Evolutionary conservation across 257 asterid species (phyloP).

Genomic region (Solanum dulcamara): DNA sequence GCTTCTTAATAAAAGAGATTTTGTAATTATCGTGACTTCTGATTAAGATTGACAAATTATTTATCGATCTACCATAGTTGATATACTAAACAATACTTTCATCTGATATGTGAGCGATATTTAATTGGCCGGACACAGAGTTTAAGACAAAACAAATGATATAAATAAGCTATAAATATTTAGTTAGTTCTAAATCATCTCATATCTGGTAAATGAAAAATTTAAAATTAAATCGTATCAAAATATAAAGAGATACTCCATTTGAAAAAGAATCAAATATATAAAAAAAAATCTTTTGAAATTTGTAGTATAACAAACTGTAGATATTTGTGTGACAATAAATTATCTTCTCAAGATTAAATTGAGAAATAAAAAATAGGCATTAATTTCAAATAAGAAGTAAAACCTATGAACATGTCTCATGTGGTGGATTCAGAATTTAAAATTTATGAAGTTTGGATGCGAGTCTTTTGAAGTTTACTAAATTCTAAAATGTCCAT

Average conservation of each 20-base stretch:
- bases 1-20: neutral
- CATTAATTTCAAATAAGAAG: neutral
- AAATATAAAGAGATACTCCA: neutral
- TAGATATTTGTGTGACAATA: neutral
- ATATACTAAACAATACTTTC: neutral
- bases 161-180: neutral
- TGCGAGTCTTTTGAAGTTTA: neutral
- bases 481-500: neutral
- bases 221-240: neutral
- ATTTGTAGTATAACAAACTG: neutral
- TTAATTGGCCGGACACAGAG: neutral
- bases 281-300: neutral
- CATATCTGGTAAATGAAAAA: too few species aligned
- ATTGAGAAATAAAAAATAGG: neutral
- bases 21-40: neutral
- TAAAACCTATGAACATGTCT: neutral
- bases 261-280: neutral
- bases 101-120: neutral
- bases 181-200: neutral
- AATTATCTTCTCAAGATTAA: too few species aligned
- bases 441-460: neutral
- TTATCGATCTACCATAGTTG: neutral
- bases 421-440: neutral
- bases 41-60: fast-evolving
- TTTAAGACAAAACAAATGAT: neutral